Evolutionary conservation across 495 filamentous ascomycete genomes (phyloP).

Genomic region (Geoglossum glabrum): DNA sequence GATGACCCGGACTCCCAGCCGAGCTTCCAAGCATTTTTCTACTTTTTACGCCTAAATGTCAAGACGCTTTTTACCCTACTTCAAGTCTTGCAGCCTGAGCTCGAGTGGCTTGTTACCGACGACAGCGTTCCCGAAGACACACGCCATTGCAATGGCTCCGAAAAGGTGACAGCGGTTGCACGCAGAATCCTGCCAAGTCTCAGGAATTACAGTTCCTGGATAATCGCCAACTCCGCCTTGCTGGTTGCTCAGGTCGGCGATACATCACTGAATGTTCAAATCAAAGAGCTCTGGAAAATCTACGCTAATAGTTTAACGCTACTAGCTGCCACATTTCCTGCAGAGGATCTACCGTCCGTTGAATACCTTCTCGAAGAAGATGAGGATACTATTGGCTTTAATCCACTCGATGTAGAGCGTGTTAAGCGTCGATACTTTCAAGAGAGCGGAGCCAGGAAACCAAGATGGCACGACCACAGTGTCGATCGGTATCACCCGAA

Average conservation of each 20-base stretch:
- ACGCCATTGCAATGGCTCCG: conserved; percentile 18
- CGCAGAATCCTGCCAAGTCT: conserved; percentile 48
- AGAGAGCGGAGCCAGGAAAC: conserved; percentile 27
- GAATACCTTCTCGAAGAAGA: conserved; percentile 64
- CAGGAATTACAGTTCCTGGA: conserved; percentile 57
- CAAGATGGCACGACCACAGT: conserved; percentile 31
- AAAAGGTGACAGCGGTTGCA: conserved; percentile 39
- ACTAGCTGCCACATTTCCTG: conserved; percentile 38
- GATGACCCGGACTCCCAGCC: conserved; percentile 21
- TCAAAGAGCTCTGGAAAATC: conserved; percentile 49
- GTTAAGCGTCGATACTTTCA: conserved; percentile 30
- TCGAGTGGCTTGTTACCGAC: conserved; percentile 31
- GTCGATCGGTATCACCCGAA: conserved; percentile 40
- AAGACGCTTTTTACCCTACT: conserved; percentile 62
- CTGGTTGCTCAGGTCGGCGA: conserved; percentile 32
- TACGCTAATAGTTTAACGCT: conserved; percentile 48
- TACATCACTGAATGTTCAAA: conserved; percentile 34
- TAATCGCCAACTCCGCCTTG: conserved; percentile 30
- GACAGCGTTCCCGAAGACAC: conserved; percentile 15
- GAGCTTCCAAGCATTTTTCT: conserved; percentile 37
- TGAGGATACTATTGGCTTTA: conserved; percentile 52
- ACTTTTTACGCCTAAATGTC: conserved; percentile 61
- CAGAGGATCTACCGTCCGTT: conserved; percentile 31
- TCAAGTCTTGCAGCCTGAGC: conserved; percentile 45
- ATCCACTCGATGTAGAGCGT: conserved; percentile 34